Conservation (phyloP, 768 basidiomycete genomes). For the Podaxis sp. region DNA sequence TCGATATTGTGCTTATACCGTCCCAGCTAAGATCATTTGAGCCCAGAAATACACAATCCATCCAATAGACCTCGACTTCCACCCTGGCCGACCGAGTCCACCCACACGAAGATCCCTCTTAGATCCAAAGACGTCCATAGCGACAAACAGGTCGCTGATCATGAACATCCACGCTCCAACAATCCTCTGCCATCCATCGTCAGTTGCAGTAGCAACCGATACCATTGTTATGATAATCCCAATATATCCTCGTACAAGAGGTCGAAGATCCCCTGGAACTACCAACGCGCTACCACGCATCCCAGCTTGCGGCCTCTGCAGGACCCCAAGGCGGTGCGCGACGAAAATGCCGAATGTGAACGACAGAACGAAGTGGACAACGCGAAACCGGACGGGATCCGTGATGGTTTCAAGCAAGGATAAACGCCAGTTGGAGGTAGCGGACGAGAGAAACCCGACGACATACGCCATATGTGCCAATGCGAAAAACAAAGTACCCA, state of each 20-base stretch:
- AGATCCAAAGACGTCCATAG: conserved; percentile 21
- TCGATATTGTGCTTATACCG: conserved; percentile 15
- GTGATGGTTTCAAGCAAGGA: neutral
- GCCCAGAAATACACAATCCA: conserved; percentile 26
- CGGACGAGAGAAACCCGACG: conserved; percentile 15
- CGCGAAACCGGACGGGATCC: conserved; percentile 9
- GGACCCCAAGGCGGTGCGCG: conserved; percentile 22
- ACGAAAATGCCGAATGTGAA: conserved; percentile 17
- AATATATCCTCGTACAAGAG: conserved; percentile 21
- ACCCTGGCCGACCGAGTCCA: conserved; percentile 12
- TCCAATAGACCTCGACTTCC: conserved; percentile 24
- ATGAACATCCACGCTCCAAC: conserved; percentile 25
- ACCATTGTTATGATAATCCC: conserved; percentile 25
- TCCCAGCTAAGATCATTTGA: conserved; percentile 24
- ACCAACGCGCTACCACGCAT: conserved; percentile 3
- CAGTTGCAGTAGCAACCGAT: conserved; percentile 27
- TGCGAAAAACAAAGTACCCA: conserved; percentile 23
- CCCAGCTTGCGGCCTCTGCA: conserved; percentile 7
- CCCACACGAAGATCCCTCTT: conserved; percentile 8
- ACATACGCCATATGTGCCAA: conserved; percentile 24
- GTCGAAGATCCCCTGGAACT: conserved; percentile 20
- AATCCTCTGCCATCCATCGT: conserved; percentile 22
- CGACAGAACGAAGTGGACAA: conserved; percentile 17
- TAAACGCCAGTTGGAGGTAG: neutral
- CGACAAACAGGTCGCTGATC: conserved; percentile 28